Evolutionary conservation across 2,329 filamentous ascomycete genomes (phyloP).

Genomic region (Trichoderma atrobrunneum): DNA sequence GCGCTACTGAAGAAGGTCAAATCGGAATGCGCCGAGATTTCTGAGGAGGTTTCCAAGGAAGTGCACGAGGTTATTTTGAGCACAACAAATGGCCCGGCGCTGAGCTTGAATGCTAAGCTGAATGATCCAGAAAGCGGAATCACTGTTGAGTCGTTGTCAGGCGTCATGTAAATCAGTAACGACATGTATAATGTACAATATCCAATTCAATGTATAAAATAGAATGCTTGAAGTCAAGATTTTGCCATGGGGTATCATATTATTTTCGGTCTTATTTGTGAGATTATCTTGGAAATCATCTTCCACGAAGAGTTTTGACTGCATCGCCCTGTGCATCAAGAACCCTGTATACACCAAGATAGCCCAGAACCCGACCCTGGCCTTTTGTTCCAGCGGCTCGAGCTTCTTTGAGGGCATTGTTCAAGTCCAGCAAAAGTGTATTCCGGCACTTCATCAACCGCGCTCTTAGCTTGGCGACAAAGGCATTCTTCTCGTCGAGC

Average conservation of each 20-base stretch:
- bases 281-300: constrained; percentile 21
- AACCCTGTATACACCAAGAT: constrained; percentile 52
- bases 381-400: constrained; percentile 43
- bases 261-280: neutral
- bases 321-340: constrained; percentile 53
- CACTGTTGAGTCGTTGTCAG: constrained; percentile 50
- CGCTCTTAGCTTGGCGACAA: constrained; percentile 52
- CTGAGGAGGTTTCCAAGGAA: constrained; percentile 47
- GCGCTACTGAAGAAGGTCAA: constrained; percentile 73
- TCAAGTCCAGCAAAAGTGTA: constrained; percentile 55
- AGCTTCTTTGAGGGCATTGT: constrained; percentile 47
- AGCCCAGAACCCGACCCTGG: constrained; percentile 47
- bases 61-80: constrained; percentile 70
- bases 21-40: constrained; percentile 72
- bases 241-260: constrained; percentile 30
- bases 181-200: constrained; percentile 38
- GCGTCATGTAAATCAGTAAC: constrained; percentile 47
- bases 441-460: constrained; percentile 53
- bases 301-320: constrained; percentile 45
- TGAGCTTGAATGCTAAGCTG: constrained; percentile 82
- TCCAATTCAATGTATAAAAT: constrained; percentile 26
- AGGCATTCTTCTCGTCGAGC: constrained; percentile 47
- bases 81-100: constrained; percentile 80
- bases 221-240: constrained; percentile 14
- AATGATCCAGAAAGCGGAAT: constrained; percentile 58